These are phyloP conservation scores for Biscogniauxia mediterranea DNA, from an alignment of 2,329 filamentous ascomycete genomes.

Conservation along the genomic window DNA sequence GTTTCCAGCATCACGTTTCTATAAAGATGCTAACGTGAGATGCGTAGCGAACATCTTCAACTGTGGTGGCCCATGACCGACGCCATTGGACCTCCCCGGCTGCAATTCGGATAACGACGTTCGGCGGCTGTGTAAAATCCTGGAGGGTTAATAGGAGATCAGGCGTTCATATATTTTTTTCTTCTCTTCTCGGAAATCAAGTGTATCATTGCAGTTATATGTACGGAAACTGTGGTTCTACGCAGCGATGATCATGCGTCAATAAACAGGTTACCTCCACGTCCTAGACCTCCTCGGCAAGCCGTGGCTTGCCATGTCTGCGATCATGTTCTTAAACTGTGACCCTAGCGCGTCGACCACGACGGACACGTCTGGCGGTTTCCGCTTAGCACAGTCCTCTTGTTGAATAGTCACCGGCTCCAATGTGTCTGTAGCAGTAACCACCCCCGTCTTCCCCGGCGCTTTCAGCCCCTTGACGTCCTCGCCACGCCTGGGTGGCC, in stretches of 20 bases:
- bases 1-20: neutral
- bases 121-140: too few species aligned
- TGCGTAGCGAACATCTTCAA: too few species aligned
- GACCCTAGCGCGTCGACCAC: constrained; percentile 22
- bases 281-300: constrained; percentile 6
- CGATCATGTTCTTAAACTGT: constrained; percentile 23
- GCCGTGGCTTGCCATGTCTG: constrained; percentile 17
- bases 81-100: too few species aligned
- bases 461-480: constrained; percentile 47
- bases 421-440: constrained; percentile 26
- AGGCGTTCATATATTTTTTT: too few species aligned
- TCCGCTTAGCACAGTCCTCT: constrained; percentile 31
- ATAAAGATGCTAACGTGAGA: neutral
- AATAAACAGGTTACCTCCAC: neutral
- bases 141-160: too few species aligned
- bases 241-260: neutral
- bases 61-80: too few species aligned
- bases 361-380: constrained; percentile 40
- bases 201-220: neutral
- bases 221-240: neutral
- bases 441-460: constrained; percentile 43
- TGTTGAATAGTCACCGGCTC: constrained; percentile 27
- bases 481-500: constrained; percentile 51
- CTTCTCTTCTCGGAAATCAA: too few species aligned
- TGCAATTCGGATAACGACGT: too few species aligned